phyloP scores from a whole-genome alignment of 352 stramenopile genomes.

The Phytophthora ohioensis region DNA sequence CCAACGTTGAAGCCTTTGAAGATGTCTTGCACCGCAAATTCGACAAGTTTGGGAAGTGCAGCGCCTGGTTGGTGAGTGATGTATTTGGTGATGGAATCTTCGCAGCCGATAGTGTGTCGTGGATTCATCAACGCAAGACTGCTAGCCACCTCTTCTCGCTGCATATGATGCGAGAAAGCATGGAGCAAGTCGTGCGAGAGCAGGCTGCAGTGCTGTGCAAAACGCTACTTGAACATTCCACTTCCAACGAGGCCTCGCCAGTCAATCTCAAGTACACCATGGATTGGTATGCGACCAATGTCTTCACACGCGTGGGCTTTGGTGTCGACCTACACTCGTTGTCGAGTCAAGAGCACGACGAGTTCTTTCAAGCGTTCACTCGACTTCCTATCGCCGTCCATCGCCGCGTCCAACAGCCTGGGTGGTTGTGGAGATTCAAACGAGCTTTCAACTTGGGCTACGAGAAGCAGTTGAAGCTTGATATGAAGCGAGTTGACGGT shows the following conservation, averaged over 20 bases:
- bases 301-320: conserved; percentile 79
- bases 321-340: conserved; percentile 56
- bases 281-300: conserved; percentile 64
- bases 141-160: conserved; percentile 90
- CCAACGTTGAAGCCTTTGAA: conserved; percentile 47
- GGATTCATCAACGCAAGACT: conserved; percentile 77
- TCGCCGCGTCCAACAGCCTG: conserved; percentile 60
- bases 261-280: conserved; percentile 55
- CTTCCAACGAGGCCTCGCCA: not conserved
- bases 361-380: conserved; percentile 48
- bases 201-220: conserved; percentile 46
- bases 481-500: conserved; percentile 46
- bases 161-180: conserved; percentile 61
- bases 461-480: conserved; percentile 48
- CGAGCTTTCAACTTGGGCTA: conserved; percentile 36
- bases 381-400: conserved; percentile 39
- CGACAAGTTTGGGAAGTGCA: conserved; percentile 78
- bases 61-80: conserved; percentile 46
- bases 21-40: conserved; percentile 77
- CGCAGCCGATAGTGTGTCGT: conserved; percentile 64
- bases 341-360: conserved; percentile 33
- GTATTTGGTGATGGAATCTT: conserved; percentile 82
- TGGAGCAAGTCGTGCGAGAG: conserved; percentile 51
- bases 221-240: conserved; percentile 31
- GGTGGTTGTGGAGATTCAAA: conserved; percentile 58